phyloP scores from a whole-genome alignment of 148 eudicot species.

The Camellia sinensis region DNA sequence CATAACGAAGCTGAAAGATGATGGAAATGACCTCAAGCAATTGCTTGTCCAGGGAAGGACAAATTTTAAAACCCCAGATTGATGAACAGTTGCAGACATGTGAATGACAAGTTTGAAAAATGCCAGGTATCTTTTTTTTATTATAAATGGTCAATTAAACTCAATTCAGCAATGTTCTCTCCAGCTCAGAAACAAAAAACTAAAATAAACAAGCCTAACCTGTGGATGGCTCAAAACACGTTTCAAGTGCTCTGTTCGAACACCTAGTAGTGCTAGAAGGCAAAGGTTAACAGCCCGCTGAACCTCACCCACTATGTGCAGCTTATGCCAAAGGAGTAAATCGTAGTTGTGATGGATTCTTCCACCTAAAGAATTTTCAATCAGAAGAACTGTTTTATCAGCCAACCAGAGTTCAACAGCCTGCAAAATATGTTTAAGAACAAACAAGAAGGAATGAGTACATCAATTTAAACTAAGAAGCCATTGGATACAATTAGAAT shows the following conservation, averaged over 20 bases:
- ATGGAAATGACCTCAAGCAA: no score
- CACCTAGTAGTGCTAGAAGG: constrained; percentile 47
- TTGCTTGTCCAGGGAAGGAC: no score
- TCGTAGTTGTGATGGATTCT: constrained; percentile 56
- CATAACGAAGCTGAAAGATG: no score
- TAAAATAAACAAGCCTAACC: constrained; percentile 19
- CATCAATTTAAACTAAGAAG: background rate
- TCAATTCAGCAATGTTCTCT: background rate
- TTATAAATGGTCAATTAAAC: background rate
- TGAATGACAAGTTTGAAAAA: background rate
- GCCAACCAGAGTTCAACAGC: constrained; percentile 54
- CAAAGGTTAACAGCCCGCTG: constrained; percentile 49
- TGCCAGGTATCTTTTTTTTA: background rate
- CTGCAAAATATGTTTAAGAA: constrained; percentile 17
- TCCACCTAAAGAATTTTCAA: no score
- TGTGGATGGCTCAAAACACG: no score
- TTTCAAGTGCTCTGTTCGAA: constrained; percentile 33
- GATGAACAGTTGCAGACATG: constrained; percentile 1
- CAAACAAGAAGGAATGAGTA: background rate
- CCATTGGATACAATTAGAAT: no score
- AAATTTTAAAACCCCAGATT: no score
- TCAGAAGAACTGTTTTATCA: constrained; percentile 46
- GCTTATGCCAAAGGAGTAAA: constrained; percentile 42
- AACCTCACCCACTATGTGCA: no score
- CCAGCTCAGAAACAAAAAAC: background rate